phyloP scores from a whole-genome alignment of 306 rosid genomes.

The Oemleria cerasiformis region DNA sequence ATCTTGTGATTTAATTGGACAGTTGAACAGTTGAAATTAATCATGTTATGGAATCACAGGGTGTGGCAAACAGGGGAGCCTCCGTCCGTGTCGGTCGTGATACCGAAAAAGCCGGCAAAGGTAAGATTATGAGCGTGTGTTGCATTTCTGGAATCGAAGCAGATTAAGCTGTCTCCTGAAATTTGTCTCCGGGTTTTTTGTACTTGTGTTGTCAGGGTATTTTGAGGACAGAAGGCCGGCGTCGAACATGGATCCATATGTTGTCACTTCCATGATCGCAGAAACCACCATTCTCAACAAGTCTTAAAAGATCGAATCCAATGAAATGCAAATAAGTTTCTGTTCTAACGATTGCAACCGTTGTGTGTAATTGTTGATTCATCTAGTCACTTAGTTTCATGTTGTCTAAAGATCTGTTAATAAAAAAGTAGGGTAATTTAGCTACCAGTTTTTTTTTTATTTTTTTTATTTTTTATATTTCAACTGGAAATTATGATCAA shows the following conservation, averaged over 20 bases:
- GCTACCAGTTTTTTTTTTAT: neutral
- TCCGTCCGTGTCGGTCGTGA: constrained; percentile 55
- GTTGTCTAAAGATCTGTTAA: neutral
- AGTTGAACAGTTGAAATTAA: neutral
- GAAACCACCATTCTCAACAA: constrained; percentile 49
- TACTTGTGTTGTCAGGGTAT: constrained; percentile 32
- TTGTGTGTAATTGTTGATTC: neutral
- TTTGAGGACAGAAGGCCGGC: constrained; percentile 59
- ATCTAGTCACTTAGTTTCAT: neutral
- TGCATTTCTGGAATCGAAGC: no score
- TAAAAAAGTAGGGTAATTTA: neutral
- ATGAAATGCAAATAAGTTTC: neutral
- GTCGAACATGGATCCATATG: constrained; percentile 57
- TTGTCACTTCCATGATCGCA: constrained; percentile 51
- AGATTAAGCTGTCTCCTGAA: no score
- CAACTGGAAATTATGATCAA: neutral
- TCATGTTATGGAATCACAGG: constrained; percentile 28
- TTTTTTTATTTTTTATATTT: no score
- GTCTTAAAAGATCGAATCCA: constrained; percentile 6
- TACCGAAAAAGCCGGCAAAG: constrained; percentile 53
- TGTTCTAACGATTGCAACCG: neutral
- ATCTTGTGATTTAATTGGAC: neutral
- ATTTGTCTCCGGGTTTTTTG: no score
- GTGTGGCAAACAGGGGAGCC: constrained; percentile 61
- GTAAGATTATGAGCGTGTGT: constrained; percentile 3